Evolutionary conservation across 2,329 filamentous ascomycete species (phyloP).

Genomic region (Xylariaceae sp.): DNA sequence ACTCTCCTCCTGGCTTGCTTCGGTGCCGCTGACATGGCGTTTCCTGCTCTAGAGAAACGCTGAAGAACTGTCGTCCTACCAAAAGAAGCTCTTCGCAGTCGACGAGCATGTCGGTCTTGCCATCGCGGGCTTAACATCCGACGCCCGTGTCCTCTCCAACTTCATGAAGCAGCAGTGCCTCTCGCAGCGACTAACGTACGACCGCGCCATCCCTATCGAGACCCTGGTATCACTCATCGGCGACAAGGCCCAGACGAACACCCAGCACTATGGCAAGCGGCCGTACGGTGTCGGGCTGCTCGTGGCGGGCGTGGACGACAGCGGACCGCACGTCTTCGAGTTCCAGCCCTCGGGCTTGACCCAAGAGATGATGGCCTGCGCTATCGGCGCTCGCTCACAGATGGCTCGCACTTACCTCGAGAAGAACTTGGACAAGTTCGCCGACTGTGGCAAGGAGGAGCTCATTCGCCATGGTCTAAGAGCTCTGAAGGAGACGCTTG

Average conservation of each 20-base stretch:
- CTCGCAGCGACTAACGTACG: conserved; percentile 90
- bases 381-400: conserved; percentile 91
- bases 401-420: conserved; percentile 98
- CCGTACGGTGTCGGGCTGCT: conserved; percentile 93
- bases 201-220: conserved; percentile 84
- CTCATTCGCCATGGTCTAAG: conserved; percentile 84
- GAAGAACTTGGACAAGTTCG: conserved; percentile 81
- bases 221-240: conserved; percentile 88
- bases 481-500: conserved; percentile 90
- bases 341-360: conserved; percentile 96
- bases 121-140: conserved; percentile 93
- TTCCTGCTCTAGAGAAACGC: conserved; percentile 74
- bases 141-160: conserved; percentile 98
- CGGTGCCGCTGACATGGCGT: too few relatives aligned
- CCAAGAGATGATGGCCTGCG: conserved; percentile 94
- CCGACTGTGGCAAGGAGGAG: conserved; percentile 70
- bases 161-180: conserved; percentile 99
- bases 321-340: conserved; percentile 93
- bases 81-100: conserved; percentile 97
- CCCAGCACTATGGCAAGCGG: conserved; percentile 92
- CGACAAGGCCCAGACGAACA: conserved; percentile 95
- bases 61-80: conserved; percentile 98
- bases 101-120: conserved; percentile 94
- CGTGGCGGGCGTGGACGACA: conserved; percentile 88
- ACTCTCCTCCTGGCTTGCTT: too few relatives aligned